Evolutionary conservation across 768 basidiomycete genomes (phyloP).

Genomic region (Stropharia rugosoannulata): DNA sequence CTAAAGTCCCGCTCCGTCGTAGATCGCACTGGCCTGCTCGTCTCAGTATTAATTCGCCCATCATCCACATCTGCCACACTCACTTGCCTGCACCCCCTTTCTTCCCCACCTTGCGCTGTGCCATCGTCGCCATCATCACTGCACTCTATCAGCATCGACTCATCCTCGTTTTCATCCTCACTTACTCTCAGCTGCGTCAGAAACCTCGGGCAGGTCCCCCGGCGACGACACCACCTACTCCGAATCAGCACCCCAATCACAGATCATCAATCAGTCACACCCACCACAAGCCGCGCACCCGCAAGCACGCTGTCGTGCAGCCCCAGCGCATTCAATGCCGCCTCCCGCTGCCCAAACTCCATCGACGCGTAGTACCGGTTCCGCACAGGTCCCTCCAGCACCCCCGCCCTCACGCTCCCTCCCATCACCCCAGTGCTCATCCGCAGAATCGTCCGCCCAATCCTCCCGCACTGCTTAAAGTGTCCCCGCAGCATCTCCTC

Average conservation of each 20-base stretch:
- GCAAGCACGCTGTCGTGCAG: conserved; percentile 35
- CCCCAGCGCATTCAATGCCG: conserved; percentile 40
- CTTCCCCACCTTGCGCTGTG: too few species aligned
- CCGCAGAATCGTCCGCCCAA: conserved; percentile 31
- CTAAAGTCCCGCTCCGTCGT: conserved; percentile 24
- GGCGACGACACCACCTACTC: conserved; percentile 33
- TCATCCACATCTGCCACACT: too few species aligned
- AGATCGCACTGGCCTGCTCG: too few species aligned
- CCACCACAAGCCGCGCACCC: conserved; percentile 40
- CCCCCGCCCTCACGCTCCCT: conserved; percentile 17
- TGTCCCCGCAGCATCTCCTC: conserved; percentile 27
- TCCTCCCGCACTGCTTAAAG: conserved; percentile 36
- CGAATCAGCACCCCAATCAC: background rate
- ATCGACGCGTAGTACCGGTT: conserved; percentile 54
- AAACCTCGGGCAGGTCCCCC: conserved; percentile 40
- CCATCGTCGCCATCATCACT: too few species aligned
- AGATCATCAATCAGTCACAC: conserved; percentile 13
- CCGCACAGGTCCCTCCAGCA: conserved; percentile 20
- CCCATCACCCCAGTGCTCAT: conserved; percentile 36
- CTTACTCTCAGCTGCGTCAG: conserved; percentile 29
- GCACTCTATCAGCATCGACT: background rate
- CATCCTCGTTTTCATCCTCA: background rate
- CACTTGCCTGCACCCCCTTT: too few species aligned
- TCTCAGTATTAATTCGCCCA: too few species aligned
- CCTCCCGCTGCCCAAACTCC: conserved; percentile 35